Percentiles rank a stretch among this genome's conserved stretches.
Evolutionary conservation across 2,329 filamentous ascomycete genomes (phyloP).

Genomic region (Botrytis tulipae): DNA sequence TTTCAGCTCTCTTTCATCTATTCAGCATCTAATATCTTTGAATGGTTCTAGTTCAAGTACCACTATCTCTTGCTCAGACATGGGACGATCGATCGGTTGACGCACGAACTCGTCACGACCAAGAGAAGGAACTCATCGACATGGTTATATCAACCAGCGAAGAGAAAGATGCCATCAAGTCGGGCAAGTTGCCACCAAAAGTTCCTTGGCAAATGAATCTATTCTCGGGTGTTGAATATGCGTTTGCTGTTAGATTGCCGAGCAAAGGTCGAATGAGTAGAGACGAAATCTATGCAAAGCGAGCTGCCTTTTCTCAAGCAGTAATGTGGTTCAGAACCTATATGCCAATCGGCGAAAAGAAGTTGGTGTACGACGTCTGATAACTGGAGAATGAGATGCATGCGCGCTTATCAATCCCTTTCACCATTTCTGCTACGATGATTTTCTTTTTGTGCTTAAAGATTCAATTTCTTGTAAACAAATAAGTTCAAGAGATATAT

Average conservation of each 20-base stretch:
- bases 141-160: background rate
- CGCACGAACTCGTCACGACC: background rate
- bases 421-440: background rate
- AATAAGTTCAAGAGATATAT: background rate
- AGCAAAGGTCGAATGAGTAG: background rate
- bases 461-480: background rate
- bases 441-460: background rate
- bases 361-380: background rate
- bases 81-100: background rate
- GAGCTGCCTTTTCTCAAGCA: background rate
- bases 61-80: background rate
- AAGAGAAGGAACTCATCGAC: background rate
- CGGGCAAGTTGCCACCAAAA: background rate
- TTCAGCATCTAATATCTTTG: background rate
- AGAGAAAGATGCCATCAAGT: background rate
- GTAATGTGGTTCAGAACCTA: background rate
- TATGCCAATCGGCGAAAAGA: background rate
- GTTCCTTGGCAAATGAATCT: conserved; percentile 4
- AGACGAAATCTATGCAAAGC: conserved; percentile 4
- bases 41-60: background rate
- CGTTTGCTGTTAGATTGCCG: background rate
- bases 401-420: too few species aligned
- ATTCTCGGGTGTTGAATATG: background rate
- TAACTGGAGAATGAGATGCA: background rate
- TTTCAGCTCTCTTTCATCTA: background rate